phyloP scores from a whole-genome alignment of 495 filamentous ascomycete species.

The Annulohypoxylon stygium region DNA sequence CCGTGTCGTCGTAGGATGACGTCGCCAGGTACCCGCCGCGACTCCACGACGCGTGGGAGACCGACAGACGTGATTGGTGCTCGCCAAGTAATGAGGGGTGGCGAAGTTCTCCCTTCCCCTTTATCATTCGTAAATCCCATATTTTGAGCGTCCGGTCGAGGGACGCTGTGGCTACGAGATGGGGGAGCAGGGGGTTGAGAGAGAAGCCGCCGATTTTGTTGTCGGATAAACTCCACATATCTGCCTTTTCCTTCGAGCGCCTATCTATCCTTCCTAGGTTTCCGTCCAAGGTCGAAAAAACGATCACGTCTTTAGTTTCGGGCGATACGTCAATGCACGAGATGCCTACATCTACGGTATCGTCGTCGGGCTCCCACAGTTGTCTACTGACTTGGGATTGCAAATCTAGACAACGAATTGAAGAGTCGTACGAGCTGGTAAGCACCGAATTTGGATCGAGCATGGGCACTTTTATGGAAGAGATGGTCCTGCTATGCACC shows the following conservation, averaged over 20 bases:
- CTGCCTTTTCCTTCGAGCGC: slow-evolving; percentile 69
- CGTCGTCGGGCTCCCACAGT: slow-evolving; percentile 78
- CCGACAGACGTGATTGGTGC: slow-evolving; percentile 84
- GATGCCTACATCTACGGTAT: slow-evolving; percentile 78
- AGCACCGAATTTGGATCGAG: slow-evolving; percentile 79
- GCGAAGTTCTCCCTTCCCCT: slow-evolving; percentile 61
- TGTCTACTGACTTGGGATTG: slow-evolving; percentile 81
- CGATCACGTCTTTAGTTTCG: slow-evolving; percentile 77
- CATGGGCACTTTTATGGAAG: slow-evolving; percentile 81
- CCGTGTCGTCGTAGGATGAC: slow-evolving; percentile 91
- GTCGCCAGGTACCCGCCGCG: slow-evolving; percentile 86
- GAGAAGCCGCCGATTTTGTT: slow-evolving; percentile 98
- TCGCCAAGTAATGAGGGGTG: slow-evolving; percentile 79
- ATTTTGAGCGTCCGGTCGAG: slow-evolving; percentile 90
- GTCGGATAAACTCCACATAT: slow-evolving; percentile 82
- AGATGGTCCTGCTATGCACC: slow-evolving; percentile 89
- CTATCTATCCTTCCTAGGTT: slow-evolving; percentile 82
- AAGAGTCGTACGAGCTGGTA: slow-evolving; percentile 94
- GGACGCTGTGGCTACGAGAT: slow-evolving; percentile 91
- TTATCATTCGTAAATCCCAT: slow-evolving; percentile 92
- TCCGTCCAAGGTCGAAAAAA: slow-evolving; percentile 90
- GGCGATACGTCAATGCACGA: slow-evolving; percentile 83
- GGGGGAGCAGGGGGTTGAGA: slow-evolving; percentile 78
- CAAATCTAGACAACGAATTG: slow-evolving; percentile 88
- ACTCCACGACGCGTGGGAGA: slow-evolving; percentile 92